Percentiles rank a stretch among this genome's conserved stretches.
These are phyloP conservation scores for Fusarium sp. DNA, from an alignment of 2,329 filamentous ascomycete species.

Conservation along the genomic window DNA sequence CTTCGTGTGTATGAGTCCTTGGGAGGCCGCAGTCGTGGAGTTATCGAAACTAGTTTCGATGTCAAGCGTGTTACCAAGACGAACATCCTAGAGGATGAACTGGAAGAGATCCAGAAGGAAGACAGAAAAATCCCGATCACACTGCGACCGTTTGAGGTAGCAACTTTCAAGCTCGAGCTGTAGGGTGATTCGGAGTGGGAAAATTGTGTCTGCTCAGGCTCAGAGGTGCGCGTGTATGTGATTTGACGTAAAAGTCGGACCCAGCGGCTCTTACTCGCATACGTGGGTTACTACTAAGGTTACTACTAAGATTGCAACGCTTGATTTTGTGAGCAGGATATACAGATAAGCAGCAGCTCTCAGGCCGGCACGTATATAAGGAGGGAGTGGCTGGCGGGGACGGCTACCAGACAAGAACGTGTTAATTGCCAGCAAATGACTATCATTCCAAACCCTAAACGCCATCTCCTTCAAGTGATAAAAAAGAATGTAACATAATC, in stretches of 20 bases:
- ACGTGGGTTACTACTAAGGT: neutral
- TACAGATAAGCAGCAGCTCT: neutral
- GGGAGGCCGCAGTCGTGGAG: conserved; percentile 80
- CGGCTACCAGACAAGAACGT: conserved; percentile 25
- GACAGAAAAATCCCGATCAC: conserved; percentile 66
- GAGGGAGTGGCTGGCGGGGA: neutral
- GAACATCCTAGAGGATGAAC: conserved; percentile 89
- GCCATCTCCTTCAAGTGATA: conserved; percentile 32
- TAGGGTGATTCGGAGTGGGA: conserved; percentile 47
- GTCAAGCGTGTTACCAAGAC: conserved; percentile 83
- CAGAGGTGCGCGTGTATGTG: conserved; percentile 27
- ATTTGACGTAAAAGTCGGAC: neutral
- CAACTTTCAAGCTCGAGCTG: conserved; percentile 74
- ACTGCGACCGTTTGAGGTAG: conserved; percentile 85
- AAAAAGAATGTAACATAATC: neutral
- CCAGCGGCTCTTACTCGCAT: neutral
- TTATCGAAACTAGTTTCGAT: conserved; percentile 72
- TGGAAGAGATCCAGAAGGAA: conserved; percentile 68
- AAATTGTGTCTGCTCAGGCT: conserved; percentile 39
- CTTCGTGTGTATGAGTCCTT: conserved; percentile 88
- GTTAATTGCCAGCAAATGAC: conserved; percentile 27
- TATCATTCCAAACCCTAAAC: conserved; percentile 39
- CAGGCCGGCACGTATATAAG: neutral
- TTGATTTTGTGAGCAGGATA: neutral
- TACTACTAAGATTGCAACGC: neutral